A percentile compares a stretch with the other conserved stretches of the same genome.
Conservation (phyloP, 116 monocot genomes). For the Trichopus zeylanicus region DNA sequence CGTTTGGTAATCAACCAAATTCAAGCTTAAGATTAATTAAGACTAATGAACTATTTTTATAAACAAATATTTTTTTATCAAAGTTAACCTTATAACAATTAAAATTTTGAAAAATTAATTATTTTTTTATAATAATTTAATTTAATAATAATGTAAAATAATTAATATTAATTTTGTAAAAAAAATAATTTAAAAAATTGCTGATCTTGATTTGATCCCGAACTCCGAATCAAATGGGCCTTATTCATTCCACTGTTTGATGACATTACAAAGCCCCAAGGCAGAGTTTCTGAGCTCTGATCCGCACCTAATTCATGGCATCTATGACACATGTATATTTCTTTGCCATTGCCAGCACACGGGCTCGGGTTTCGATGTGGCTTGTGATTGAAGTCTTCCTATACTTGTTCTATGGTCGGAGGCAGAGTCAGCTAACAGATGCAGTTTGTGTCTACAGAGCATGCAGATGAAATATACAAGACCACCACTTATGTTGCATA, state of each 20-base stretch:
- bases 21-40: constrained; percentile 1
- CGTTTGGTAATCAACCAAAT: not conserved
- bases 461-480: constrained; percentile 47
- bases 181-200: no score
- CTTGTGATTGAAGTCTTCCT: constrained; percentile 64
- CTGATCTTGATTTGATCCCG: no score
- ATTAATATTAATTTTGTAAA: no score
- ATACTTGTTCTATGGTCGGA: constrained; percentile 79
- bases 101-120: no score
- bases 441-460: constrained; percentile 63
- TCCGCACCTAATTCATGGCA: not conserved
- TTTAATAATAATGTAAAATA: no score
- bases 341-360: constrained; percentile 53
- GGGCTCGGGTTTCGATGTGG: constrained; percentile 83
- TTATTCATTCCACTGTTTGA: no score
- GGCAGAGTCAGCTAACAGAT: constrained; percentile 63
- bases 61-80: no score
- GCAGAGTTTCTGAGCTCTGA: not conserved
- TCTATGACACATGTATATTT: no score
- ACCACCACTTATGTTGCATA: constrained; percentile 38
- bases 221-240: no score
- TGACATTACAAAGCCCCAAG: not conserved
- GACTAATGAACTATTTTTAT: no score
- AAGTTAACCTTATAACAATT: no score
- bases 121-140: no score